phyloP scores from a whole-genome alignment of 2,329 filamentous ascomycete genomes.

The Trichoderma brevicompactum region DNA sequence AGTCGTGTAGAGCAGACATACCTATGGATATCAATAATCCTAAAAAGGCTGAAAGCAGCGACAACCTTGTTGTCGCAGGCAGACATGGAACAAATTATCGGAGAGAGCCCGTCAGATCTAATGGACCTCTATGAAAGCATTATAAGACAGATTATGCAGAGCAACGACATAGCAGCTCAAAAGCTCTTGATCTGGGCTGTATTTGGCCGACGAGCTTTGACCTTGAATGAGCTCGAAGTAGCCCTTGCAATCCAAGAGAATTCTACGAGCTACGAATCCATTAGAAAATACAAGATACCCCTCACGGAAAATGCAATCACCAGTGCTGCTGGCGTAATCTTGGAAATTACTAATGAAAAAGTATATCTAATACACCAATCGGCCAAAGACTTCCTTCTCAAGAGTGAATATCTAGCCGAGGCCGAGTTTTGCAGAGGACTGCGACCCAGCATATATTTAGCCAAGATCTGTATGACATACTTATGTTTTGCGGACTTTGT shows the following conservation, averaged over 20 bases:
- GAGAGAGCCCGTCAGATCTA: constrained; percentile 2
- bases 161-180: background rate
- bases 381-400: background rate
- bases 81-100: background rate
- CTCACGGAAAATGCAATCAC: background rate
- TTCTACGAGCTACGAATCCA: background rate
- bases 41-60: background rate
- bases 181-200: background rate
- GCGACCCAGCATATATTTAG: background rate
- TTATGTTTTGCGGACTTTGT: constrained; percentile 7
- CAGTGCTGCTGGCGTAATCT: background rate
- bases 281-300: background rate
- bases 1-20: background rate
- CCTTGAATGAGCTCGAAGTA: background rate
- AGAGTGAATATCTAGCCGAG: background rate
- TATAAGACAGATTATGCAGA: background rate
- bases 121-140: background rate
- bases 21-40: constrained; percentile 1
- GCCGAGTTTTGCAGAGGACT: constrained; percentile 5
- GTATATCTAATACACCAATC: background rate
- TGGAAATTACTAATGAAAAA: background rate
- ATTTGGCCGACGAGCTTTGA: background rate
- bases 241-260: background rate
- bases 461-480: constrained; percentile 4
- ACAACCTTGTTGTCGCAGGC: background rate